Base-by-base conservation (phyloP, 2,329 filamentous ascomycete genomes). In the Aspergillus awamori region DNA sequence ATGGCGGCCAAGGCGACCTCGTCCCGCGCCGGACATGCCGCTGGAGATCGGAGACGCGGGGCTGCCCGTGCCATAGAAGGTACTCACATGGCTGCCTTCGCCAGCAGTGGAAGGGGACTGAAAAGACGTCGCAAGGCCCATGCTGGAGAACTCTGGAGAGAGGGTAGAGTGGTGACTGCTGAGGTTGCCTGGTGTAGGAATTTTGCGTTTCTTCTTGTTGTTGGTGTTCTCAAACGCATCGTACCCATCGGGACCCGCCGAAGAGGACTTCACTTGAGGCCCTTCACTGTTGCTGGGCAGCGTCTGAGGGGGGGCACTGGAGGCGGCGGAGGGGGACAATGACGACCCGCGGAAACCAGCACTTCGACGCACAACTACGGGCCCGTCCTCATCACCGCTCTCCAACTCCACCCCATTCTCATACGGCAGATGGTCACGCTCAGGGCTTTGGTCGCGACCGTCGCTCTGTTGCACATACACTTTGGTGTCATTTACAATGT, bases 121-220 rank as follows among this genome's bases (percentile, higher is more conserved):
- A 54, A 76, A 75, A 7, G 81, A 76, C 53, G 69, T 77, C 38
- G 81, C 80, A 52, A 89, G 81, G 48, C 85, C 86, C 83, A 89
- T 84, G 68, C 82, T 86, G 43, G 87, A 84, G 75, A 90, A 81
- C 66, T 90, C 88, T 28, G 85, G 83, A 15, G 86, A 87, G 55
- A 90, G 76, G 59, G 81, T 80, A 65, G 82, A 81, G 65, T 87
- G 82, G 71, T 87, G 85, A 64, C 82, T 78, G 58, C 80, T 85
- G 13, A 87, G 82, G 69, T 91, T 90, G 17, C 91, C 90, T 8
- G 92, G 92, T 0, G 93, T 93, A 0, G 95, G 95, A 39, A 99
- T 98, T 79, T 99, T 99, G 68, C 95, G 87, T 78, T 99, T 98
- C 82, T 98, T 99, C 79, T 99, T 99, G 75, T 99, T 99, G 76